These are phyloP conservation scores for Styphnolobium japonicum DNA, from an alignment of 306 rosid species.

Conservation along the genomic window DNA sequence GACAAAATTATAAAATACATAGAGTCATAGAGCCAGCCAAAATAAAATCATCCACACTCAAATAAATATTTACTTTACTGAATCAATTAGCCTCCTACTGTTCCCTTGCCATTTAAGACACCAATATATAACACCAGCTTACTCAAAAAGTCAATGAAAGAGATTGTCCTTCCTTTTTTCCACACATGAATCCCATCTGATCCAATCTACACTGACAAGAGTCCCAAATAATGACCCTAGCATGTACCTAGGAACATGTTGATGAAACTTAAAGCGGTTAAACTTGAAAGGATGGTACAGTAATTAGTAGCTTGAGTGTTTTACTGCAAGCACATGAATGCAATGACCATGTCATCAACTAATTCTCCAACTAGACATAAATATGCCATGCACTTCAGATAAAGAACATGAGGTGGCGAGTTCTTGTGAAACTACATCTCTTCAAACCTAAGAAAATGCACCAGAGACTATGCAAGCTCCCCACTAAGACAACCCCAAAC, in stretches of 20 bases:
- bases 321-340: constrained; percentile 38
- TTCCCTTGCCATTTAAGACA: constrained; percentile 26
- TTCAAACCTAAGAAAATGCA: constrained; percentile 35
- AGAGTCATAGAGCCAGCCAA: neutral
- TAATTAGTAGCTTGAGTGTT: constrained; percentile 25
- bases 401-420: constrained; percentile 26
- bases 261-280: constrained; percentile 7
- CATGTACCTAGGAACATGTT: neutral
- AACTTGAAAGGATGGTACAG: neutral
- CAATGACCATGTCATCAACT: constrained; percentile 33
- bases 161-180: neutral
- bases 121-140: constrained; percentile 18
- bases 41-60: neutral
- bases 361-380: neutral
- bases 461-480: constrained; percentile 22
- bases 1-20: neutral
- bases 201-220: neutral
- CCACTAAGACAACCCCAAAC: constrained; percentile 23
- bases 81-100: neutral
- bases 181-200: constrained; percentile 3
- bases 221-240: neutral
- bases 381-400: constrained; percentile 19
- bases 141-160: constrained; percentile 17
- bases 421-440: constrained; percentile 21
- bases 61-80: neutral